A percentile compares a stretch with the other conserved stretches of the same genome.
phyloP scores from a whole-genome alignment of 345 rosid species.

The rapeseed (Brassica napus) region Da-Ae NC_063449.1:18660001-18660500 shows the following conservation, averaged over 20 bases:
- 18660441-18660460: not conserved
- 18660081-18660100: conserved; percentile 36
- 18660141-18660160: conserved; percentile 24
- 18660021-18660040: conserved; percentile 23
- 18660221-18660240: not conserved
- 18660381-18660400: not conserved
- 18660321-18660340: conserved; percentile 33
- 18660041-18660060: conserved; percentile 19
- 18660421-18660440: conserved; percentile 28
- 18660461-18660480: not conserved
- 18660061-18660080: conserved; percentile 6
- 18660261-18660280: not conserved
- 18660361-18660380: not conserved
- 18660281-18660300: not conserved
- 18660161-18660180: conserved; percentile 26
- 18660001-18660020: too few relatives aligned
- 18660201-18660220: not conserved
- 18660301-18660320: conserved; percentile 31
- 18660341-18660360: too few relatives aligned
- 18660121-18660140: too few relatives aligned
- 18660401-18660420: not conserved
- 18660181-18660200: conserved; percentile 40
- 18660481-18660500: not conserved
- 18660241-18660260: not conserved
- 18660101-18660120: not conserved